Evolutionary conservation across 2,329 filamentous ascomycete genomes (phyloP).

Genomic region (Fusarium begoniae): DNA sequence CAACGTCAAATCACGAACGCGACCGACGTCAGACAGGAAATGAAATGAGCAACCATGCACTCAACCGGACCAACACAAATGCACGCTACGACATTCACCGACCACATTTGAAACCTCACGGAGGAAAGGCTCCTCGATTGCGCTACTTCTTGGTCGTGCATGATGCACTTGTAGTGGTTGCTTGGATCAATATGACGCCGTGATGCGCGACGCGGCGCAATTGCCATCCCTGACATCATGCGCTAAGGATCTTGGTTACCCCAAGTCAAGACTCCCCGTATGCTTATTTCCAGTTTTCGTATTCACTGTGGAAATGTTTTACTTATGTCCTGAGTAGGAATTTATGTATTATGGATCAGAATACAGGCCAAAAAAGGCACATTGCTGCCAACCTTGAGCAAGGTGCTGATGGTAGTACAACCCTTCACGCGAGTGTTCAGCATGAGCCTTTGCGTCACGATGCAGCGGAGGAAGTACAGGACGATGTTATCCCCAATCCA

Average conservation of each 20-base stretch:
- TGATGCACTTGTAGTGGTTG: background rate
- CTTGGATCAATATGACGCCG: background rate
- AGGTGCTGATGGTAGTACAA: background rate
- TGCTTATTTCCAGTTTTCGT: background rate
- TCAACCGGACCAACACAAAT: background rate
- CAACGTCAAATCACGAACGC: too few species aligned
- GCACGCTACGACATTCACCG: accelerated
- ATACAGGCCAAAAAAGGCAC: background rate
- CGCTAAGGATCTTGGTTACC: background rate
- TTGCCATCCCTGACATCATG: constrained; percentile 9
- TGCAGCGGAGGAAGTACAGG: accelerated
- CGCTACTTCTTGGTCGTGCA: background rate
- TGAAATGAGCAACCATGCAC: background rate
- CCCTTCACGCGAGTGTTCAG: background rate
- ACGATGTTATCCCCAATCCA: accelerated
- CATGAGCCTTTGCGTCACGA: background rate
- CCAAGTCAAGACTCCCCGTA: background rate
- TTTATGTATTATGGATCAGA: background rate
- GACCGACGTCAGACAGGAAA: too few species aligned
- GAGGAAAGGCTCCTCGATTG: background rate
- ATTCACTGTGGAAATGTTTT: background rate
- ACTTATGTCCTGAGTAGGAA: accelerated
- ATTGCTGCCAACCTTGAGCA: background rate
- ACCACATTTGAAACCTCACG: background rate
- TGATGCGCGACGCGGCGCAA: background rate